These are phyloP conservation scores for Testicularia cyperi DNA, from an alignment of 1,284 basidiomycete species.

Conservation along the genomic window DNA sequence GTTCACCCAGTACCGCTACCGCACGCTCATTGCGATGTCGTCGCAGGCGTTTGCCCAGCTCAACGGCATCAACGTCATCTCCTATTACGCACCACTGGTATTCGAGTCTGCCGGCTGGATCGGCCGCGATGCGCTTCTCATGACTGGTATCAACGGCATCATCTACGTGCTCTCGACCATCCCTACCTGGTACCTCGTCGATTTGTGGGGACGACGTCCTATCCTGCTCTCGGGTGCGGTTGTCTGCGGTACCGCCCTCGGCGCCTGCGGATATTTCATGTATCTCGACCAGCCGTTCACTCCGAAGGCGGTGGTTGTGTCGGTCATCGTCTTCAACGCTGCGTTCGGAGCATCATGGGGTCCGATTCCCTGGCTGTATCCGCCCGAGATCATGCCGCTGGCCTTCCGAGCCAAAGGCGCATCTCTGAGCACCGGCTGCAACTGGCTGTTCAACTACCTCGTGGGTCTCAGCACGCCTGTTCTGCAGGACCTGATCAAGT, in stretches of 20 bases:
- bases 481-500: constrained; percentile 83
- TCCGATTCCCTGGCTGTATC: constrained; percentile 80
- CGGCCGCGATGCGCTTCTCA: constrained; percentile 91
- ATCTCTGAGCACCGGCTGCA: constrained; percentile 46
- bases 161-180: constrained; percentile 69
- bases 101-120: constrained; percentile 83
- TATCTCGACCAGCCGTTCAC: constrained; percentile 71
- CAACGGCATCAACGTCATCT: constrained; percentile 69
- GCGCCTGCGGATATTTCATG: constrained; percentile 87
- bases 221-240: constrained; percentile 92
- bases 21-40: constrained; percentile 94
- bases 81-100: constrained; percentile 74
- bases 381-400: constrained; percentile 68
- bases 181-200: constrained; percentile 87
- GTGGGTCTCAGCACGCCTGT: constrained; percentile 87
- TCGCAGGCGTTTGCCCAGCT: constrained; percentile 93
- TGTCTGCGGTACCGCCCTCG: constrained; percentile 71
- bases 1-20: constrained; percentile 83
- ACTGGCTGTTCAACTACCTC: constrained; percentile 70
- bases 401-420: constrained; percentile 75
- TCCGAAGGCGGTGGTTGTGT: constrained; percentile 83
- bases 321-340: constrained; percentile 87
- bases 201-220: constrained; percentile 82
- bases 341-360: constrained; percentile 75
- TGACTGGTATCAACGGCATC: constrained; percentile 74